Evolutionary conservation across 2,329 filamentous ascomycete genomes (phyloP).

Genomic region (Rhinocladiella mackenziei): DNA sequence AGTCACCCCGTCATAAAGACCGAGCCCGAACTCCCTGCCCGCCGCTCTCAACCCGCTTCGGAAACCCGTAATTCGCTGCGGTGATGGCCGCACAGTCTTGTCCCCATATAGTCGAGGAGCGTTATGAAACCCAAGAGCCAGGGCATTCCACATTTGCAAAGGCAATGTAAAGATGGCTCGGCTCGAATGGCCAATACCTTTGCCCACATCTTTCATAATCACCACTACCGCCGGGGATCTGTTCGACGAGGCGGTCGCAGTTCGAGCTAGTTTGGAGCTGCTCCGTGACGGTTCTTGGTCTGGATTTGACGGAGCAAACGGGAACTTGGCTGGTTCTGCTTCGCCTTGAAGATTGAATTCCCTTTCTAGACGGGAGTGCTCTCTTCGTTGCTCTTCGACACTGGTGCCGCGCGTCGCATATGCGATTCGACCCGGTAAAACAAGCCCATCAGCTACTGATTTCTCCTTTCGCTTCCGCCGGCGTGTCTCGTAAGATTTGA

Average conservation of each 20-base stretch:
- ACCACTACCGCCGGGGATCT: conserved; percentile 13
- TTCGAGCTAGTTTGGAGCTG: background rate
- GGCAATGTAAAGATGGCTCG: conserved; percentile 34
- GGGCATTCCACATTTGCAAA: conserved; percentile 48
- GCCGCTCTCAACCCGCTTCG: conserved; percentile 44
- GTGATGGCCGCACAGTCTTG: conserved; percentile 44
- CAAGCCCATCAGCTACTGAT: conserved; percentile 17
- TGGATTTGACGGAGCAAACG: conserved; percentile 1
- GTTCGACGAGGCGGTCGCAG: conserved; percentile 12
- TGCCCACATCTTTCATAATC: conserved; percentile 24
- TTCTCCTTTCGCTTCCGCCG: conserved; percentile 35
- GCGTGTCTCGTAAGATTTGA: conserved; percentile 46
- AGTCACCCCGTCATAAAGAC: conserved; percentile 44
- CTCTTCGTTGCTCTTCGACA: conserved; percentile 15
- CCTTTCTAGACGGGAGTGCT: conserved; percentile 9
- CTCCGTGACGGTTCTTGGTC: background rate
- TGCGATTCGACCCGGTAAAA: conserved; percentile 25
- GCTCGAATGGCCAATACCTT: conserved; percentile 26
- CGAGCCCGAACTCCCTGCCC: conserved; percentile 44
- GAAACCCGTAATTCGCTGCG: conserved; percentile 43
- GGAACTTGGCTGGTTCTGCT: conserved; percentile 21
- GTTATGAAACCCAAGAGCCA: conserved; percentile 53
- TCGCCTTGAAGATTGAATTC: conserved; percentile 25
- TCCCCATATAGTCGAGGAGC: conserved; percentile 53
- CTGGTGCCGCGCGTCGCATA: conserved; percentile 20